Base-by-base conservation (phyloP, 2,329 filamentous ascomycete species). In the Arthrocladium fulminans region DNA sequence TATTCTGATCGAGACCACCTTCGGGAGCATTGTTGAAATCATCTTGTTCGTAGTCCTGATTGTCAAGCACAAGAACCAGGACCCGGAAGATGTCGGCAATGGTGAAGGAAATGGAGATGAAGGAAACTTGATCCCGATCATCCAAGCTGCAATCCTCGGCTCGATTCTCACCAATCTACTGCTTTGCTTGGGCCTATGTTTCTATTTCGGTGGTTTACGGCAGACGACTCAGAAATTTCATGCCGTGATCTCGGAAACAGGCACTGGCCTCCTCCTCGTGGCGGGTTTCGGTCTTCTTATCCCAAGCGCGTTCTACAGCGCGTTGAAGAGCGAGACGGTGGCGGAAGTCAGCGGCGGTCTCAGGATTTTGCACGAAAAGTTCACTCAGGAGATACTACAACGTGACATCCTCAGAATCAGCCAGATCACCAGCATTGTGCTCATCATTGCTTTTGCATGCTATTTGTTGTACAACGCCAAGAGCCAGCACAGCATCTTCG, bases 111-210 rank as follows among this genome's bases (percentile, higher is more conserved):
- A 42, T 23, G 49, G 34, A 2, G 49, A 51, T 23, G 41, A 43
- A n/a, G 67, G 67, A 15, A 59, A 64, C 37, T 48, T 67, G 23
- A 67, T 83, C 51, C 73, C 76, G 12, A 84, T 92, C 57, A 86
- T 92, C 57, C 80, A 86, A 60, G 85, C 85, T 45, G 87, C 87
- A 15, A 88, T 94, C 48, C 69, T 94, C 0, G 87, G 87, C 27
- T 89, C 85, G 0, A 84, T 94, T 39, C 65, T 94, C 24, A 86
- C 87, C 6, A 94, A 87, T 20, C 75, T 92, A 68, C 67, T 92
- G 38, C 72, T 94, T 1, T 92, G 87, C 56, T 66, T 92, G 20
- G 87, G 87, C 0, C 60, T 83, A 43, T 92, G 86, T 63, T 92
- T 94, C 70, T 79, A 89, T 53, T 76, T 80, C 17, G 85, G 85